These are phyloP conservation scores for Aspergillus chevalieri DNA, from an alignment of 2,329 filamentous ascomycete species.

Conservation along the genomic window DNA sequence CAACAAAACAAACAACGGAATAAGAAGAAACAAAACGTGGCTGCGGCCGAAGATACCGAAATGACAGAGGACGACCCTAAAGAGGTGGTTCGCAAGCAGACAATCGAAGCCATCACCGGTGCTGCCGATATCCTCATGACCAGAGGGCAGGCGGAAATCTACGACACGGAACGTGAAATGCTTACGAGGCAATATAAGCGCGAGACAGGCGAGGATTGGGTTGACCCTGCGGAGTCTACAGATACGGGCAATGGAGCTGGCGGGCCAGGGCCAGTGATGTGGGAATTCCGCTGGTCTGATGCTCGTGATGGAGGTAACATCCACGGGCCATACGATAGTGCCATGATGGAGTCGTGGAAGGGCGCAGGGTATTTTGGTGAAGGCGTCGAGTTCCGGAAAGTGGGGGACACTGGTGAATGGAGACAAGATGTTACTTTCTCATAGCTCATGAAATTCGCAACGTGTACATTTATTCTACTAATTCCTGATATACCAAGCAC, in stretches of 20 bases:
- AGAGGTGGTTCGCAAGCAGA: slow-evolving; percentile 62
- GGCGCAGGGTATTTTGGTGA: slow-evolving; percentile 89
- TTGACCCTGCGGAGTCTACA: slow-evolving; percentile 39
- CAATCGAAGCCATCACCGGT: slow-evolving; percentile 77
- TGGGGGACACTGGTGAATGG: slow-evolving; percentile 53
- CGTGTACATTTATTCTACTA: slow-evolving; percentile 6
- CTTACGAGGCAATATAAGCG: slow-evolving; percentile 75
- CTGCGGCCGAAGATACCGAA: slow-evolving; percentile 55
- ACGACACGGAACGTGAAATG: slow-evolving; percentile 78
- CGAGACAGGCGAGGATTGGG: slow-evolving; percentile 85
- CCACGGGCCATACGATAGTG: slow-evolving; percentile 81
- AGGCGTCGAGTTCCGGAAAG: slow-evolving; percentile 67
- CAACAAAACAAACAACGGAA: slow-evolving; percentile 52
- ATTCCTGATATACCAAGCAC: slow-evolving; percentile 2
- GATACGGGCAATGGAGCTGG: slow-evolving; percentile 29
- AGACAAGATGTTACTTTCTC: slow-evolving; percentile 46
- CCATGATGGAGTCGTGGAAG: slow-evolving; percentile 86
- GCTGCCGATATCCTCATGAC: slow-evolving; percentile 82
- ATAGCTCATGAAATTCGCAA: slow-evolving; percentile 27
- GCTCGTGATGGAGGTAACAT: slow-evolving; percentile 69
- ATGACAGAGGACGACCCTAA: slow-evolving; percentile 65
- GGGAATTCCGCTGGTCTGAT: slow-evolving; percentile 92
- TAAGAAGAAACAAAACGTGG: slow-evolving; percentile 43
- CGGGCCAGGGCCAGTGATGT: slow-evolving; percentile 47
- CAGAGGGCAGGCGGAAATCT: slow-evolving; percentile 80